phyloP scores from a whole-genome alignment of 148 eudicot genomes.

The Amaranthus hypochondriacus region DNA sequence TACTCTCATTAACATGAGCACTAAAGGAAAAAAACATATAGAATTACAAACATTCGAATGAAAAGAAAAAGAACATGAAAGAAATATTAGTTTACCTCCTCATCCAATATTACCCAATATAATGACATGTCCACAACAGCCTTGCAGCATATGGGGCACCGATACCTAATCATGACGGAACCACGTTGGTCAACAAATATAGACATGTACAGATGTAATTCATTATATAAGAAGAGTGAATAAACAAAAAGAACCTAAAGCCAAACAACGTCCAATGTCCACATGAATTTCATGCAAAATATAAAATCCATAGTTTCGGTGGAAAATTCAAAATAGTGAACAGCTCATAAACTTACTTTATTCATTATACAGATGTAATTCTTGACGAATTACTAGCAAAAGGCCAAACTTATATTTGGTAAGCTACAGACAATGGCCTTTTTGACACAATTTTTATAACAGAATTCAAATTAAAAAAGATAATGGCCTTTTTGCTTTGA shows the following conservation, averaged over 20 bases:
- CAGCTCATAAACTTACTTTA: background rate
- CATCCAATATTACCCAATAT: slow-evolving; percentile 60
- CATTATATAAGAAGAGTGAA: background rate
- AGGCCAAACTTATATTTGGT: background rate
- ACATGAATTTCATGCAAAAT: background rate
- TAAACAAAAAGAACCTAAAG: background rate
- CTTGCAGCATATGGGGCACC: slow-evolving; percentile 89
- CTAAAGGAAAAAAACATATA: background rate
- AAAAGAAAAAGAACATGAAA: background rate
- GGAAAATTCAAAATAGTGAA: background rate
- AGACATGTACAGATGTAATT: background rate
- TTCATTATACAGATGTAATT: background rate
- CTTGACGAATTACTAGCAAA: too few species aligned
- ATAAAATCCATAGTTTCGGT: background rate
- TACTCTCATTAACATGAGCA: background rate
- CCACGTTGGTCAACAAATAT: background rate
- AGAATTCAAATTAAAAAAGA: too few species aligned
- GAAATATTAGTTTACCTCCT: slow-evolving; percentile 44
- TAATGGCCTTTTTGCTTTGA: too few species aligned
- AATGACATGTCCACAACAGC: slow-evolving; percentile 51
- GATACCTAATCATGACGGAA: slow-evolving; percentile 48
- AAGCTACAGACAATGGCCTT: background rate
- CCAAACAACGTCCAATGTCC: background rate
- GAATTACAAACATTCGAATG: background rate
- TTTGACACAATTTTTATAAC: background rate